Base-by-base conservation (phyloP, 345 rosid species). In the Hibiscus syriacus region DNA sequence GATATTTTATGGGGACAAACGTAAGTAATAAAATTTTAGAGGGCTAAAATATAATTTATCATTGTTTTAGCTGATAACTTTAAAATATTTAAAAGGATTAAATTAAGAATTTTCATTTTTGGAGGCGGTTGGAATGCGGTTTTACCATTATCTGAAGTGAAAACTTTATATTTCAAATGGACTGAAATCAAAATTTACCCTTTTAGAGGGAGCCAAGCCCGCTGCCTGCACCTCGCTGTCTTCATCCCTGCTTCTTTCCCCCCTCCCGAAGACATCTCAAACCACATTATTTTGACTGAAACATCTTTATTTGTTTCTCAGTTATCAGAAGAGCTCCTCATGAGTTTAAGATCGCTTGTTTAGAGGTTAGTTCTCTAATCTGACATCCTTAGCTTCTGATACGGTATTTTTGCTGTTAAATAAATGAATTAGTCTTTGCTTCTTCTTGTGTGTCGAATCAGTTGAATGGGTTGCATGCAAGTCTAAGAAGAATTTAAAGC, bases 241-340 rank as follows among this genome's bases (percentile, higher is more conserved):
- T 38, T 38, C 41, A 13, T 38, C 3, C 41, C 13, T 38, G 3
- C 41, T 38, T 38, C 41, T 3, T 38, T 61, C 17, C 49, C 27
- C 49, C 26, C 2, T 19, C 65, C 17, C 3, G 22, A 34, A 59
- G 45, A 16, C n/a, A 2, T 64, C 53, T 76, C 58, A 67, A 52
- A 34, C 34, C 43, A 56, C 26, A 39, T 32, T n/a, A 5, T 17
- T n/a, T 62, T 49, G 43, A 67, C 75, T 77, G 66, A 65, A 70
- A 23, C 23, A 55, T 41, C 10, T 9, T 38, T 54, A 50, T 65
- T 32, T 72, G 49, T 61, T 59, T 66, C 23, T 10, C 97, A 94
- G 99, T 89, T 64, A 87, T 94, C 46, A 86, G 99, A 79, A 86
- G 97, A 80, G 96, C 98, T 56, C 99, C 99, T 76, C 99, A 94